A percentile compares a stretch with the other conserved stretches of the same genome.
These are phyloP conservation scores for Serendipita sp. DNA, from an alignment of 768 basidiomycete species.

Conservation along the genomic window DNA sequence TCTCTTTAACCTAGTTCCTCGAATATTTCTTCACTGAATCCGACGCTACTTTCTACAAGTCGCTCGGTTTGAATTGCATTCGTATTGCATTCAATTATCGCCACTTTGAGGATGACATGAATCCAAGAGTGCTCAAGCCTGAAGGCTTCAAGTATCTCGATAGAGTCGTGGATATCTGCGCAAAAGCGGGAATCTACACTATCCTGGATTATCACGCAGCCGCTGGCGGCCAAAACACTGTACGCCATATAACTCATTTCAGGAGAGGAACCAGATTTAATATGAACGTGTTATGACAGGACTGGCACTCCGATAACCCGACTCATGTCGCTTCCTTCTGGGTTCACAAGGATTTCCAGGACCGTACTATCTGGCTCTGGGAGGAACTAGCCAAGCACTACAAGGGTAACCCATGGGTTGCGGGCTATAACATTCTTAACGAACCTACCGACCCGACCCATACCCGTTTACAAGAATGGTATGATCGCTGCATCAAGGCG, in stretches of 20 bases:
- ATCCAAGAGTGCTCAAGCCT: constrained; percentile 58
- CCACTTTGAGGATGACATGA: constrained; percentile 65
- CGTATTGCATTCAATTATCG: constrained; percentile 60
- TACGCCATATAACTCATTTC: not conserved
- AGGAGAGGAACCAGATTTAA: not conserved
- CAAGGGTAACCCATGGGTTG: constrained; percentile 64
- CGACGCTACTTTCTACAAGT: constrained; percentile 63
- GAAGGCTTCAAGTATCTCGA: constrained; percentile 71
- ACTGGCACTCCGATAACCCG: constrained; percentile 12
- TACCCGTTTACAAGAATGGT: constrained; percentile 46
- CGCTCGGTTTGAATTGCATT: constrained; percentile 64
- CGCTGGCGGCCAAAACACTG: constrained; percentile 13
- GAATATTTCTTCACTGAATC: constrained; percentile 68
- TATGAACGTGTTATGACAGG: not conserved
- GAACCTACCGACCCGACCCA: constrained; percentile 64
- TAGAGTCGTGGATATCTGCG: constrained; percentile 56
- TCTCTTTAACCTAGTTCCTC: constrained; percentile 37
- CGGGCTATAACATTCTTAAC: constrained; percentile 80
- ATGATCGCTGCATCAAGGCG: constrained; percentile 47
- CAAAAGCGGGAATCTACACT: constrained; percentile 22
- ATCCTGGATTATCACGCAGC: constrained; percentile 10
- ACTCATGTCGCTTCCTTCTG: constrained; percentile 23
- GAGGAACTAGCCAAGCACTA: constrained; percentile 58
- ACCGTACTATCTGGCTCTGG: constrained; percentile 66
- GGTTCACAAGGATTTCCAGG: constrained; percentile 75